Evolutionary conservation across 345 rosid species (phyloP).

Genomic region (Geranium brycei): DNA sequence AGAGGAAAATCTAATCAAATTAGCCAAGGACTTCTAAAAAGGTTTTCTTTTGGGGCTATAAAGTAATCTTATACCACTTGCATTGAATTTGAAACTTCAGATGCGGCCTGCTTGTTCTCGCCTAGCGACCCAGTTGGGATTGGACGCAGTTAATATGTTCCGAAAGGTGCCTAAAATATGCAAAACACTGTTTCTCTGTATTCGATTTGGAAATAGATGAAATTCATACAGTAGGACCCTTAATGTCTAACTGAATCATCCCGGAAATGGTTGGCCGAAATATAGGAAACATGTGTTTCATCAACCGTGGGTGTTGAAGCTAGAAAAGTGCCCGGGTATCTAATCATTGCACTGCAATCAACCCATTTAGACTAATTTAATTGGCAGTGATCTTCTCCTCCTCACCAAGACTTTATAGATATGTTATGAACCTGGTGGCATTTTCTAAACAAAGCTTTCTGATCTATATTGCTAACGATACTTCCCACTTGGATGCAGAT

Average conservation of each 20-base stretch:
- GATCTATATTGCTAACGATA: neutral
- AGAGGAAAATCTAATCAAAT: neutral
- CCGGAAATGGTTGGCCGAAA: too few species aligned
- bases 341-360: neutral
- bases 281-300: too few species aligned
- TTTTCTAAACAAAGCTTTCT: neutral
- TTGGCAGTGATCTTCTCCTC: neutral
- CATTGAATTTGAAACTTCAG: neutral
- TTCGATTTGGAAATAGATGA: neutral
- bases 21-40: neutral
- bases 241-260: neutral
- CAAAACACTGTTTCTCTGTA: neutral
- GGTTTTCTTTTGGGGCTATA: neutral
- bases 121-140: neutral
- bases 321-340: neutral
- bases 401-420: neutral
- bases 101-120: neutral
- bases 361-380: neutral
- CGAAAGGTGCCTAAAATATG: neutral
- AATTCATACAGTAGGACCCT: neutral
- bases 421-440: neutral
- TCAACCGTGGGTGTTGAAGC: too few species aligned
- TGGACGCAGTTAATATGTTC: neutral
- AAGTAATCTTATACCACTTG: neutral
- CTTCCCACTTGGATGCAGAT: slow-evolving; percentile 28